Base-by-base conservation (phyloP, 2,329 filamentous ascomycete species). In the Fusarium tricinctum region DNA sequence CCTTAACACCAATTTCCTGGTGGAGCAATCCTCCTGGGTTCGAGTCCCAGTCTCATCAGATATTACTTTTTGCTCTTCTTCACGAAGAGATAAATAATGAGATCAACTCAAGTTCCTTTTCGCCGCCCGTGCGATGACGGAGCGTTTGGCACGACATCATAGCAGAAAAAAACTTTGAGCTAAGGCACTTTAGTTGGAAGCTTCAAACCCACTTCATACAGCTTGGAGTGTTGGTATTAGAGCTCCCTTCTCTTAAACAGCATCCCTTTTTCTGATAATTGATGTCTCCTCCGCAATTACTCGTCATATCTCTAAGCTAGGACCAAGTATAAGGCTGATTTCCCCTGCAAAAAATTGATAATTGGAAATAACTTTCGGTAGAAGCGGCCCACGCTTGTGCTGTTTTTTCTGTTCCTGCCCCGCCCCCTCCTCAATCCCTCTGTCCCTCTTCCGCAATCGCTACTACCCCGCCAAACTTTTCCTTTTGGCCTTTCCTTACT, bases 1-100 rank as follows among this genome's bases (percentile, higher is more conserved):
- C 70, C 68, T 73, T 71, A 68, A 70, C 66, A 69, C 59, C 66
- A 53, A 61, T 57, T 68, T 73, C 70, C 70, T 73, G 71, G 54
- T 73, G 71, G 71, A 73, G 71, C 70, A 73, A 73, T 73, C 71
- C 71, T 73, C 70, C 70, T 73, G 71, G 71, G 71, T 73, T 73
- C 71, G 70, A 73, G 61, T 73, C 71, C 71, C 71, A 73, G 70
- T 73, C 70, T 73, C 66, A 73, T 73, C 71, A 73, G 3, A 7
- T 0, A 2, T 26, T 22, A 32, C 8, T 47, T 73, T 70, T 73
- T 69, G 23, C 20, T 2, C 14, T 49, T n/a, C 3, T 8, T 3
- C 4, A 17, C 3, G 19, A 38, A 32, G 9, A 32, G 17, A 49
- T 50, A 23, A 38, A 32, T 14, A 23, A 38, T 32, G 13, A 26